Percentiles rank a stretch among this genome's conserved stretches.
These are phyloP conservation scores for Cryoendolithus antarcticus DNA, from an alignment of 2,329 filamentous ascomycete genomes.

Conservation along the genomic window DNA sequence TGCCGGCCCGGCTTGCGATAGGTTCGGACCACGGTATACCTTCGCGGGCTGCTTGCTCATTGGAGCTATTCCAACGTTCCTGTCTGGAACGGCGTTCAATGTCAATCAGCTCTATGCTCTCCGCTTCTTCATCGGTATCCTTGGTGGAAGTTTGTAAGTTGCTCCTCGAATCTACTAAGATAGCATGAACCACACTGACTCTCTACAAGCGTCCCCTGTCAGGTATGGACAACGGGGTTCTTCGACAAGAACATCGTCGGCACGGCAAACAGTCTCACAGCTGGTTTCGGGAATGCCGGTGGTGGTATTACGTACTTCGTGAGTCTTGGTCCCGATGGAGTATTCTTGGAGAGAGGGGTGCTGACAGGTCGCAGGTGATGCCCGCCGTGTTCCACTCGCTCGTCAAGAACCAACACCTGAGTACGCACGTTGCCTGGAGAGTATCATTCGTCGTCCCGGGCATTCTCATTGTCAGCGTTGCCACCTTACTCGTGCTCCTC, in stretches of 20 bases:
- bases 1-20: slow-evolving; percentile 75
- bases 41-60: slow-evolving; percentile 67
- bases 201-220: slow-evolving; percentile 52
- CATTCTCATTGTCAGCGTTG: slow-evolving; percentile 56
- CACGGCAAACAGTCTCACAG: slow-evolving; percentile 74
- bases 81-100: slow-evolving; percentile 64
- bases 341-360: too few species aligned
- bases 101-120: slow-evolving; percentile 56
- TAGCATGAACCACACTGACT: too few species aligned
- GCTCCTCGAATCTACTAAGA: too few species aligned
- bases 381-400: slow-evolving; percentile 76
- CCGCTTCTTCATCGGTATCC: slow-evolving; percentile 70
- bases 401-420: slow-evolving; percentile 45
- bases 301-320: slow-evolving; percentile 88
- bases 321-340: neutral
- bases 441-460: slow-evolving; percentile 77
- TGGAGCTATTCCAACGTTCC: slow-evolving; percentile 68
- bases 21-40: slow-evolving; percentile 66
- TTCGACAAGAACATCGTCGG: slow-evolving; percentile 89
- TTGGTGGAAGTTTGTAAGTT: slow-evolving; percentile 53
- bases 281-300: slow-evolving; percentile 75
- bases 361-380: slow-evolving; percentile 38
- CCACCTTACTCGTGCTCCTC: slow-evolving; percentile 55
- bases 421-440: slow-evolving; percentile 63
- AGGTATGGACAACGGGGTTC: slow-evolving; percentile 87